Conservation (phyloP, 2,329 filamentous ascomycete genomes). For the Decorospora gaudefroyi region DNA sequence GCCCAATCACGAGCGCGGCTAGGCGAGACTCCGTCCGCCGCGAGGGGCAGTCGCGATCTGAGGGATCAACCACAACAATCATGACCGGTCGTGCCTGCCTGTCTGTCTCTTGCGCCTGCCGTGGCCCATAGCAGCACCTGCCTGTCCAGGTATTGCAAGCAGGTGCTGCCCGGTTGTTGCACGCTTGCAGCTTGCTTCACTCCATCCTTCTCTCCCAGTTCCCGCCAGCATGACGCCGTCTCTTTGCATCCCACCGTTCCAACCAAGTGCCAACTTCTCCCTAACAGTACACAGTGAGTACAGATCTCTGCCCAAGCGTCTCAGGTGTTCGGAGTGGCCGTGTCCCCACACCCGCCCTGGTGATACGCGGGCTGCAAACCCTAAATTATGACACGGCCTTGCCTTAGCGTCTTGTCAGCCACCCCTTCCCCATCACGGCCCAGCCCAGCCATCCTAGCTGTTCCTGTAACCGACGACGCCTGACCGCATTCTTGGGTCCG, state of each 20-base stretch:
- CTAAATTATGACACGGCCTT: conserved; percentile 34
- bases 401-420: conserved; percentile 16
- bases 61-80: too few relatives aligned
- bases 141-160: too few relatives aligned
- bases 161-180: too few relatives aligned
- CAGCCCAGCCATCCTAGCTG: conserved; percentile 24
- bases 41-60: conserved; percentile 18
- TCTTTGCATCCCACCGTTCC: too few relatives aligned
- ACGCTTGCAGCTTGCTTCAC: background rate
- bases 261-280: too few relatives aligned
- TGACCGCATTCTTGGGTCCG: conserved; percentile 40
- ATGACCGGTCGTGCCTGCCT: conserved; percentile 16
- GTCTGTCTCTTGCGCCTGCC: conserved; percentile 13
- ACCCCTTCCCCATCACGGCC: conserved; percentile 31
- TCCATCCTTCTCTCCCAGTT: too few relatives aligned
- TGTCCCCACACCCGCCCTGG: conserved; percentile 30
- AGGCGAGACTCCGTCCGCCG: conserved; percentile 32
- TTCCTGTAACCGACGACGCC: conserved; percentile 41
- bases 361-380: conserved; percentile 36
- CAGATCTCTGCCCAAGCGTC: conserved; percentile 23
- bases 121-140: conserved; percentile 5
- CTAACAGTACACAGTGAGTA: too few relatives aligned
- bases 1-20: conserved; percentile 29
- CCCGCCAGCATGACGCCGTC: too few relatives aligned
- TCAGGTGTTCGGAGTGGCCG: conserved; percentile 32